Percentiles rank a stretch among this genome's conserved stretches.
phyloP scores from a whole-genome alignment of 768 basidiomycete species.

The Rhizopogon salebrosus region DNA sequence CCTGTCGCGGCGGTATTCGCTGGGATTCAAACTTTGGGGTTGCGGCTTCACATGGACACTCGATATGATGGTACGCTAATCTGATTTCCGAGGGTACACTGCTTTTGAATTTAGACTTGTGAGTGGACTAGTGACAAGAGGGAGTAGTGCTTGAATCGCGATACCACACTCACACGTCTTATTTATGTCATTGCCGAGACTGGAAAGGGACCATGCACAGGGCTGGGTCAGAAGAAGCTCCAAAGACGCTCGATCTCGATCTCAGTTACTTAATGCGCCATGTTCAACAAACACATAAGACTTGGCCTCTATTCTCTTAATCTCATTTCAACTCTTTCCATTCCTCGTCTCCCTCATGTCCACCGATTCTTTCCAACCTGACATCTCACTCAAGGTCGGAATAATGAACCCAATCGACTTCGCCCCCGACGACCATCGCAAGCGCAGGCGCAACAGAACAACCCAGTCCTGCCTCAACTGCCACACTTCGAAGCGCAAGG shows the following conservation, averaged over 20 bases:
- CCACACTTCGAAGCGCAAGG: constrained; percentile 93
- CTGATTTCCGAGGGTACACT: constrained; percentile 32
- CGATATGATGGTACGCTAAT: constrained; percentile 17
- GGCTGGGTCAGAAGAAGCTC: constrained; percentile 29
- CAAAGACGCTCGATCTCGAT: constrained; percentile 45
- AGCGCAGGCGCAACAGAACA: constrained; percentile 85
- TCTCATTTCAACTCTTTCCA: constrained; percentile 38
- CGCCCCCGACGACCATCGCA: constrained; percentile 69
- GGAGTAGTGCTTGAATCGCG: constrained; percentile 4
- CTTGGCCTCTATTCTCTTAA: constrained; percentile 42
- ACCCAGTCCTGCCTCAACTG: constrained; percentile 86
- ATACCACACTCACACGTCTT: constrained; percentile 28
- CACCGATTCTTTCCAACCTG: constrained; percentile 47
- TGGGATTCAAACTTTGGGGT: neutral
- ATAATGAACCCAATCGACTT: constrained; percentile 78
- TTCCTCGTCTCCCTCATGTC: constrained; percentile 42
- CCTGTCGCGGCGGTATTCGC: neutral
- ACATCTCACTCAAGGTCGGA: constrained; percentile 66
- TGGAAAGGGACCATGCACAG: constrained; percentile 27
- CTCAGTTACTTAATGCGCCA: constrained; percentile 59
- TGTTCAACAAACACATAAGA: constrained; percentile 46
- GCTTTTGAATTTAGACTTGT: constrained; percentile 31
- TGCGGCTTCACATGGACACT: neutral
- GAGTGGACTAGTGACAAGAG: constrained; percentile 9
- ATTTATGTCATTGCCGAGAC: constrained; percentile 33